Conservation (phyloP, 2,329 filamentous ascomycete species). For the Pseudogymnoascus sp. region DNA sequence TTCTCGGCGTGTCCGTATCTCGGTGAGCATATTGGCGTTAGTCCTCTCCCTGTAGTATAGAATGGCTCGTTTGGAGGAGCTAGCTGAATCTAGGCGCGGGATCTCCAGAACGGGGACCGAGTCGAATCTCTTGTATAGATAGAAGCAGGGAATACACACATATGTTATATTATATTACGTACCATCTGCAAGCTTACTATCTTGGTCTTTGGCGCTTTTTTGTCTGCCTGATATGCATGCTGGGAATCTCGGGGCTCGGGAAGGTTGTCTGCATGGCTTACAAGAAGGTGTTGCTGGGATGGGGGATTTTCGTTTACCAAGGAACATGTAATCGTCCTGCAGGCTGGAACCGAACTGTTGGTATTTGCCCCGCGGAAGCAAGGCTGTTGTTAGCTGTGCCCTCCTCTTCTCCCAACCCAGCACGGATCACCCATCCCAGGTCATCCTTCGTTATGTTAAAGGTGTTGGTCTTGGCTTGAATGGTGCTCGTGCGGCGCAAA, state of each 20-base stretch:
- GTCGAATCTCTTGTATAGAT: constrained; percentile 7
- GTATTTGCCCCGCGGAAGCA: neutral
- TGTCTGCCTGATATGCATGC: neutral
- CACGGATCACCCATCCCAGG: neutral
- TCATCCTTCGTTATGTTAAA: neutral
- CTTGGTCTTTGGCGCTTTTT: neutral
- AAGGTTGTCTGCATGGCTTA: neutral
- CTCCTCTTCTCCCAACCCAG: neutral
- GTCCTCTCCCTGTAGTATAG: constrained; percentile 5
- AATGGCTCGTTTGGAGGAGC: constrained; percentile 7
- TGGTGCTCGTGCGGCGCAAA: neutral
- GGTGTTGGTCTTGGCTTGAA: neutral
- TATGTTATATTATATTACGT: neutral
- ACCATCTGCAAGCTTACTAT: neutral
- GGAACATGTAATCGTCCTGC: neutral
- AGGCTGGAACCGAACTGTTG: neutral
- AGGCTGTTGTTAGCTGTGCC: neutral
- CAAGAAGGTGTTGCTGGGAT: neutral
- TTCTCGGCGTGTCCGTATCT: constrained; percentile 4
- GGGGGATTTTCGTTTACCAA: neutral
- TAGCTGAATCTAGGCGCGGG: neutral
- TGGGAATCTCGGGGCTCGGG: neutral
- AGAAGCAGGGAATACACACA: constrained; percentile 1
- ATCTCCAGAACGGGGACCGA: constrained; percentile 3
- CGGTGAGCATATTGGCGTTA: constrained; percentile 6